These are phyloP conservation scores for Neocucurbitaria cava DNA, from an alignment of 2,329 filamentous ascomycete genomes.

Conservation along the genomic window DNA sequence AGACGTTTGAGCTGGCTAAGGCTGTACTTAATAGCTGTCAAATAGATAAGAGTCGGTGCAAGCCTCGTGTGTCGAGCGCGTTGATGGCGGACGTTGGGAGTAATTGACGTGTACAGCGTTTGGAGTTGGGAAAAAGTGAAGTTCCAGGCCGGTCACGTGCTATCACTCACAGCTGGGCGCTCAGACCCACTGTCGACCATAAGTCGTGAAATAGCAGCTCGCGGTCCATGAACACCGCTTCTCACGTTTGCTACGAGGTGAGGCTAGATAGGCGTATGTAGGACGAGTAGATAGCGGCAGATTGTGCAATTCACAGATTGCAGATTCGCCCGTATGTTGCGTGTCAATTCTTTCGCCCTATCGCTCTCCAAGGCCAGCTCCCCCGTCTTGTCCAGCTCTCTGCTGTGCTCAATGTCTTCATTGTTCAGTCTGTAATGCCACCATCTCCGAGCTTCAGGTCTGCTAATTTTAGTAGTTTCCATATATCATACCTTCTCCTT, in stretches of 20 bases:
- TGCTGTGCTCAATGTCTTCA: background rate
- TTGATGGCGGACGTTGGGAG: constrained; percentile 4
- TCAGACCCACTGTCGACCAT: background rate
- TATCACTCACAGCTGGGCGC: background rate
- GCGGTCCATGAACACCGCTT: background rate
- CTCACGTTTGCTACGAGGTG: background rate
- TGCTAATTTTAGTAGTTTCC: background rate
- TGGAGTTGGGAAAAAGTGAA: constrained; percentile 34
- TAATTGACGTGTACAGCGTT: constrained; percentile 14
- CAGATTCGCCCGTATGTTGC: background rate
- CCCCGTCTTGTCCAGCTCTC: background rate
- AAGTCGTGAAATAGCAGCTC: background rate
- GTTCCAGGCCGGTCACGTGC: constrained; percentile 30
- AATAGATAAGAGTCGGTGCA: constrained; percentile 1
- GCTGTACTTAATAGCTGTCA: constrained; percentile 4
- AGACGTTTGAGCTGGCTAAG: background rate
- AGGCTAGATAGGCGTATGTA: background rate
- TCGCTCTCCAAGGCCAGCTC: background rate
- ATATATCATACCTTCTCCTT: background rate
- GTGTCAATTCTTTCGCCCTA: background rate
- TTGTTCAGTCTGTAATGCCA: background rate
- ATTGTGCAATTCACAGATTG: background rate
- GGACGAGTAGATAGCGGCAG: background rate
- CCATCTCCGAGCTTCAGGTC: background rate
- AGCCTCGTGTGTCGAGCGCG: background rate